Base-by-base conservation (phyloP, 495 filamentous ascomycete genomes). In the Astrothelium subdiscretum region DNA sequence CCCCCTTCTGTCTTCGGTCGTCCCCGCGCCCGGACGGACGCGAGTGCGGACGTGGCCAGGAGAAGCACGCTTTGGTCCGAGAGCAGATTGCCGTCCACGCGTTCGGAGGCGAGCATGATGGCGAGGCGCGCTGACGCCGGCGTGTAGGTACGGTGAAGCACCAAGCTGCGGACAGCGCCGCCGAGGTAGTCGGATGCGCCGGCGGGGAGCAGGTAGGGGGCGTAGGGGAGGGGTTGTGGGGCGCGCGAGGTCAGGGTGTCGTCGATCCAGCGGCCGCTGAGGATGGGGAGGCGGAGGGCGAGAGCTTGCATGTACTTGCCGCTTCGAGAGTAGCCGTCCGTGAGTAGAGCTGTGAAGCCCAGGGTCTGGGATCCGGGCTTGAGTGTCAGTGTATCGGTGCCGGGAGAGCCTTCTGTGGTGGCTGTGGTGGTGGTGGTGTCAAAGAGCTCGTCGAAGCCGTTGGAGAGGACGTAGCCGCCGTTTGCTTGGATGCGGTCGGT, bases 231-330 rank as follows among this genome's bases (percentile, higher is more conserved):
- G 12, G 90, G 66, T 1, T 27, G 20, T 15, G 32, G 22, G n/a
- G 13, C 8, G 32, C 24, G n/a, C 2, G n/a, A 18, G 51, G 57
- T n/a, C 1, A 89, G 74, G 66, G 90, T 95, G 59, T 88, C 84
- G 31, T 81, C 78, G 60, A 97, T 76, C 95, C 95, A 98, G 32
- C 85, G 83, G 0, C 79, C 79, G 3, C 87, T 84, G 5, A 98
- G 79, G 65, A 90, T 95, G 0, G 95, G 95, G 0, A 98, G 71
- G 3, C 90, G 89, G 3, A 98, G 81, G 8, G 95, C 92, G 13
- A 98, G 83, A 0, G 94, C 94, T 71, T 97, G 92, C 80, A 98
- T 87, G 73, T 94, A 96, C 66, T 98, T 98, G 38, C 85, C 83
- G 61, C 88, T 87, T n/a, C 94, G 85, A 13, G 87, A 95, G 72